Conservation (phyloP, 148 eudicot species). For the Chenopodium album region DNA sequence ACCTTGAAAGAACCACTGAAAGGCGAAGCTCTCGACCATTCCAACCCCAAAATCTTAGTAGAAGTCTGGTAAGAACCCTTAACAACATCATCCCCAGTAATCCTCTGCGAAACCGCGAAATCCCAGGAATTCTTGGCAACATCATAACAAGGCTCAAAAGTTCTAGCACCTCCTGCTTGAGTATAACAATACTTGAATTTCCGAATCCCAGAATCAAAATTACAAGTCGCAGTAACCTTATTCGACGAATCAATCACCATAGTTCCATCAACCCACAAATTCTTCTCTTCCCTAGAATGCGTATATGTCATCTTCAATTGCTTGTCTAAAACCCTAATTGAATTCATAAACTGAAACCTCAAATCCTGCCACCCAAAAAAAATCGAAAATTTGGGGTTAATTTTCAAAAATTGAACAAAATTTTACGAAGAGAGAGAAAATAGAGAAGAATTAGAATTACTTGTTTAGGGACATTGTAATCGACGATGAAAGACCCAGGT, state of each 20-base stretch:
- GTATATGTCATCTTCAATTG: slow-evolving; percentile 49
- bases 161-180: slow-evolving; percentile 38
- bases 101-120: slow-evolving; percentile 42
- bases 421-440: neutral
- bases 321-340: slow-evolving; percentile 45
- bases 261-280: slow-evolving; percentile 44
- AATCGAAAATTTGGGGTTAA: neutral
- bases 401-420: no score
- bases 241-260: slow-evolving; percentile 45
- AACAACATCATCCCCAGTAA: slow-evolving; percentile 40
- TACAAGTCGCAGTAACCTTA: slow-evolving; percentile 47
- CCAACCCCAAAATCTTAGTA: slow-evolving; percentile 38
- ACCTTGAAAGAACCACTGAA: slow-evolving; percentile 59
- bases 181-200: slow-evolving; percentile 50
- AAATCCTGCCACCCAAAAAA: slow-evolving; percentile 38
- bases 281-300: slow-evolving; percentile 38
- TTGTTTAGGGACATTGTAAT: slow-evolving; percentile 51
- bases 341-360: slow-evolving; percentile 55
- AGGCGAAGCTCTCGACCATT: slow-evolving; percentile 41
- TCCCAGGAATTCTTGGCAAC: slow-evolving; percentile 54
- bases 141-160: slow-evolving; percentile 59
- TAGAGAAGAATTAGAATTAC: slow-evolving; percentile 11
- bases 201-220: slow-evolving; percentile 38
- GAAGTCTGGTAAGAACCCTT: slow-evolving; percentile 55
- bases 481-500: slow-evolving; percentile 52